These are phyloP conservation scores for Dittrichia graveolens DNA, from an alignment of 129 eudicot species.

Conservation along the genomic window DNA sequence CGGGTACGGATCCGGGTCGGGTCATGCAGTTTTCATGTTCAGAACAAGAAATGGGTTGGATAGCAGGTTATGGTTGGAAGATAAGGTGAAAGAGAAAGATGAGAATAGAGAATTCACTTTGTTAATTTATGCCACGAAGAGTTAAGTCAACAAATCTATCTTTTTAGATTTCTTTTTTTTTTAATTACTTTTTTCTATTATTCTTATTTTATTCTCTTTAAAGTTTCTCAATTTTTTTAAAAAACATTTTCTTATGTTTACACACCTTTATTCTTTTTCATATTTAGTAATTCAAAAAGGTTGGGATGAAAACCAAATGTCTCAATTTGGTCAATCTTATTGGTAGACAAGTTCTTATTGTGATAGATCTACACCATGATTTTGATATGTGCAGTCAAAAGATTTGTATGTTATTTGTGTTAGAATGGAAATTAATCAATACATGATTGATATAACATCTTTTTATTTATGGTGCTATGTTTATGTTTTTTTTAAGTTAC, in stretches of 20 bases:
- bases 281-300: slow-evolving; percentile 6
- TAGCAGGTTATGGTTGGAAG: slow-evolving; percentile 77
- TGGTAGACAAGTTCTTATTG: neutral
- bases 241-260: neutral
- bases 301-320: slow-evolving; percentile 1
- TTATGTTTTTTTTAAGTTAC: neutral
- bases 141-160: slow-evolving; percentile 26
- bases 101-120: slow-evolving; percentile 62
- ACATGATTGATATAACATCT: neutral
- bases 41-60: slow-evolving; percentile 74
- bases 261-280: neutral
- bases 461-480: neutral
- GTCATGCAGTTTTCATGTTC: slow-evolving; percentile 72
- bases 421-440: neutral
- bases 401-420: neutral
- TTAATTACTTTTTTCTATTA: neutral
- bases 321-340: slow-evolving; percentile 13
- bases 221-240: neutral
- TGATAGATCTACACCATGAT: slow-evolving; percentile 13
- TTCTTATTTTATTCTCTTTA: neutral
- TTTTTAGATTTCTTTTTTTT: neutral
- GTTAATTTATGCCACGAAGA: slow-evolving; percentile 69
- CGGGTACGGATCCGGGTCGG: slow-evolving; percentile 39
- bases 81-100: slow-evolving; percentile 51
- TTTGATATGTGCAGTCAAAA: slow-evolving; percentile 10